Evolutionary conservation across 192 early-diverging fungal species (phyloP), one percentile per base, ranked within the genome.

Genomic region (Spizellomyces punctatus): DNA sequence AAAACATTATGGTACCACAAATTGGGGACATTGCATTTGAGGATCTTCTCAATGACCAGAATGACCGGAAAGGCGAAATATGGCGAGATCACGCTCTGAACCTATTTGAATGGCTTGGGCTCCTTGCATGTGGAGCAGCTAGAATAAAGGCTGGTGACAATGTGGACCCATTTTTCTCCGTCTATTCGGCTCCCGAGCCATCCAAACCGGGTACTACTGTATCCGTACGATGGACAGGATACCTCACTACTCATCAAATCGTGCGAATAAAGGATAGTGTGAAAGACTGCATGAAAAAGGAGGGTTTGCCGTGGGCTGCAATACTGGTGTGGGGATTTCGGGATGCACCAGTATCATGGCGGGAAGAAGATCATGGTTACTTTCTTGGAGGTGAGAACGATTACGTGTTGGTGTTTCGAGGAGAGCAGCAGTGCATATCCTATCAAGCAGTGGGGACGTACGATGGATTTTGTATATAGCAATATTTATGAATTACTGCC

Each of bases 251-350:
- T 5, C 14, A 17, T 42, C 58, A 71, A 21, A 46, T 76, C 14
- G 1, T 17, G 1, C 12, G 17, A 54, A 54, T 54, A 12, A 54
- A 54, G 17, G 50, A 54, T 54, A 0, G 12, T 12, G 50, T 54
- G 1, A 54, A 54, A 19, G 50, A 54, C 12, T 19, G 17, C 17
- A 54, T 54, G 12, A 19, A 12, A 54, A 12, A 0, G 17, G 14
- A 54, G 14, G 17, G 17, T 19, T 9, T 58, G 10, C 58, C 67
- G n/a, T 78, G 77, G 77, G 77, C 69, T 12, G 44, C 73, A 9
- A 43, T 71, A 8, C 12, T 65, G 45, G 77, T 71, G 45, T 78
- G 72, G 72, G 77, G 77, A 9, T 74, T 75, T 64, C 66, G 69
- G 10, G 77, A 78, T 56, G 54, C 72, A 54, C 77, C 77, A 4